phyloP scores from a whole-genome alignment of 108 stramenopile species.

The Fragilaria crotonensis region DNA sequence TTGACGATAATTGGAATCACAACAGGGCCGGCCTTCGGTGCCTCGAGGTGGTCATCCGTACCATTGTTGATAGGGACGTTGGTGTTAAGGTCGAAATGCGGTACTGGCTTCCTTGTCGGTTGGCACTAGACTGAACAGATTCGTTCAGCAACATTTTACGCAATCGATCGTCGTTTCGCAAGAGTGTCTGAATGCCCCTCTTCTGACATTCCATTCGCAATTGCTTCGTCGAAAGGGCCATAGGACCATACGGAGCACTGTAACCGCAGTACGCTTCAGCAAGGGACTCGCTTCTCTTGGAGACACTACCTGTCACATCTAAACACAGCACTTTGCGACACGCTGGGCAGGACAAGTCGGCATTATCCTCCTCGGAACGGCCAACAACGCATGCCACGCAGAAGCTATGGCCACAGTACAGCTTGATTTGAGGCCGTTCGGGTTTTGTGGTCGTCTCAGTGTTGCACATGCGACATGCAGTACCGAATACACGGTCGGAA shows the following conservation, averaged over 20 bases:
- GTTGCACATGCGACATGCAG: constrained; percentile 1
- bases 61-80: background rate
- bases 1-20: constrained; percentile 13
- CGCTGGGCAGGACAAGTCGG: background rate
- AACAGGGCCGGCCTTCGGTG: constrained; percentile 2
- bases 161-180: background rate
- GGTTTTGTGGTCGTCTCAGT: background rate
- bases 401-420: constrained; percentile 8
- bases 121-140: background rate
- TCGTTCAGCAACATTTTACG: background rate
- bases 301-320: background rate
- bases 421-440: background rate
- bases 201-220: constrained; percentile 8
- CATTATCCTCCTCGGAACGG: background rate
- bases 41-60: background rate
- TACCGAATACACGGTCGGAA: background rate
- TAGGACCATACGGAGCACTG: background rate
- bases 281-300: background rate
- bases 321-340: background rate
- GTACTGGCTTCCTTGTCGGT: background rate
- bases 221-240: constrained; percentile 1
- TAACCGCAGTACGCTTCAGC: background rate
- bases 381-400: background rate
- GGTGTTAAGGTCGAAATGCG: background rate
- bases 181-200: background rate